Evolutionary conservation across 768 basidiomycete species (phyloP).

Genomic region (Agaricus blazei): DNA sequence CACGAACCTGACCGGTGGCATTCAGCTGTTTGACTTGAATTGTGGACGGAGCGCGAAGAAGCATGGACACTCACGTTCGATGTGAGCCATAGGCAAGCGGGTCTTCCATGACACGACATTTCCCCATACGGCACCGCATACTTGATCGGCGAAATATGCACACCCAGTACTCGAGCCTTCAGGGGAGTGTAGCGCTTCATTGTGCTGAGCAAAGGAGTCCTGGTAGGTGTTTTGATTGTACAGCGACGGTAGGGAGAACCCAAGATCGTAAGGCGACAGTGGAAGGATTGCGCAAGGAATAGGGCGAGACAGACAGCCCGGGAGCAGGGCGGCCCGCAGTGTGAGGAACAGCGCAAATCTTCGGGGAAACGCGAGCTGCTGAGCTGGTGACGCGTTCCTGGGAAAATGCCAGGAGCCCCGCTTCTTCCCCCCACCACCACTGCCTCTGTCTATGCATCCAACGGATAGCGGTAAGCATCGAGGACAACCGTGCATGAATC

Average conservation of each 20-base stretch:
- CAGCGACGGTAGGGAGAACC: slow-evolving; percentile 26
- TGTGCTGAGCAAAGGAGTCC: slow-evolving; percentile 33
- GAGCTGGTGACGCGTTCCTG: too few species aligned
- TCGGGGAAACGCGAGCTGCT: too few species aligned
- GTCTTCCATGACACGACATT: slow-evolving; percentile 40
- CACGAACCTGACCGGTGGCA: slow-evolving; percentile 34
- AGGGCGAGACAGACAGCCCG: too few species aligned
- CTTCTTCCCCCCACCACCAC: too few species aligned
- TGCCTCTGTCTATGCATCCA: too few species aligned
- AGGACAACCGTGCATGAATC: too few species aligned
- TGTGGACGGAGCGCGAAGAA: neutral
- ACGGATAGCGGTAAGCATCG: too few species aligned
- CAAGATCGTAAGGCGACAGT: too few species aligned
- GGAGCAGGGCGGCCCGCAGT: too few species aligned
- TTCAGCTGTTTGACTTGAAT: neutral
- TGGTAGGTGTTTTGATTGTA: slow-evolving; percentile 42
- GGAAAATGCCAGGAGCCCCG: too few species aligned
- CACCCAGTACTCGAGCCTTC: slow-evolving; percentile 34
- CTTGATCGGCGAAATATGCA: slow-evolving; percentile 47
- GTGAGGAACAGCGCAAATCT: too few species aligned
- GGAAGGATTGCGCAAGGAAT: too few species aligned
- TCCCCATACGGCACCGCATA: slow-evolving; percentile 50
- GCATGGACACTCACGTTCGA: slow-evolving; percentile 37
- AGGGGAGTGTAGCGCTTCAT: slow-evolving; percentile 27
- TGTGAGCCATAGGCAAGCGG: slow-evolving; percentile 41